phyloP scores from a whole-genome alignment of 2,329 filamentous ascomycete species.

The Macroventuria anomochaeta region DNA sequence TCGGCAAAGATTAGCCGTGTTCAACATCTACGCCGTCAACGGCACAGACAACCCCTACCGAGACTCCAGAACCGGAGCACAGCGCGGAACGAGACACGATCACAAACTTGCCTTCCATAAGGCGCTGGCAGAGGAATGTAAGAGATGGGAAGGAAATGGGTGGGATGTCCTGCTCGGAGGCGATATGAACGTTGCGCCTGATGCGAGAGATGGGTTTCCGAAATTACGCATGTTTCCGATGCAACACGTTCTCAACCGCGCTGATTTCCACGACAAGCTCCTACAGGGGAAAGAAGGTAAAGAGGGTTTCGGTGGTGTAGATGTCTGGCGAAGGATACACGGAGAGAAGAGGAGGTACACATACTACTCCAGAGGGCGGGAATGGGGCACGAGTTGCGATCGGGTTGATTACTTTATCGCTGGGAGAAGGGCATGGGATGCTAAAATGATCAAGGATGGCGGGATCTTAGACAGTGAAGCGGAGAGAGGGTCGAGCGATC shows the following conservation, averaged over 20 bases:
- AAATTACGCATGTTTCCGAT: constrained; percentile 50
- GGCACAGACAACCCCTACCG: constrained; percentile 58
- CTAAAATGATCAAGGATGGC: constrained; percentile 44
- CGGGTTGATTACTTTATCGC: constrained; percentile 60
- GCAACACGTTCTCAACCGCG: constrained; percentile 59
- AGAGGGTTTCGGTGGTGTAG: constrained; percentile 45
- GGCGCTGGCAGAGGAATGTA: constrained; percentile 54
- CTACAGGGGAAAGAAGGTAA: constrained; percentile 35
- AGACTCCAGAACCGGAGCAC: constrained; percentile 51
- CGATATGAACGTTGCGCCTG: constrained; percentile 60
- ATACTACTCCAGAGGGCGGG: constrained; percentile 54
- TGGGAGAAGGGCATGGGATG: constrained; percentile 51
- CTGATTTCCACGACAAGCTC: constrained; percentile 59
- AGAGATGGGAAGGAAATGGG: constrained; percentile 50
- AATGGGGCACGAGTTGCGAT: constrained; percentile 61
- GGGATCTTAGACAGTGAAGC: constrained; percentile 51
- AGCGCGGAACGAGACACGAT: constrained; percentile 58
- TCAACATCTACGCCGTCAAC: constrained; percentile 63
- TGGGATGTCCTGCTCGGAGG: constrained; percentile 58
- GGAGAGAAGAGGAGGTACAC: constrained; percentile 55
- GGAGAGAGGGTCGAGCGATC: constrained; percentile 61
- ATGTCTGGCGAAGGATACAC: constrained; percentile 58
- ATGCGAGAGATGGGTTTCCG: constrained; percentile 55
- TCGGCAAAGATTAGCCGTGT: constrained; percentile 50
- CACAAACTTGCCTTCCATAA: constrained; percentile 59